Evolutionary conservation across 192 early-diverging fungal species (phyloP).

Genomic region (Mortierella hygrophila): DNA sequence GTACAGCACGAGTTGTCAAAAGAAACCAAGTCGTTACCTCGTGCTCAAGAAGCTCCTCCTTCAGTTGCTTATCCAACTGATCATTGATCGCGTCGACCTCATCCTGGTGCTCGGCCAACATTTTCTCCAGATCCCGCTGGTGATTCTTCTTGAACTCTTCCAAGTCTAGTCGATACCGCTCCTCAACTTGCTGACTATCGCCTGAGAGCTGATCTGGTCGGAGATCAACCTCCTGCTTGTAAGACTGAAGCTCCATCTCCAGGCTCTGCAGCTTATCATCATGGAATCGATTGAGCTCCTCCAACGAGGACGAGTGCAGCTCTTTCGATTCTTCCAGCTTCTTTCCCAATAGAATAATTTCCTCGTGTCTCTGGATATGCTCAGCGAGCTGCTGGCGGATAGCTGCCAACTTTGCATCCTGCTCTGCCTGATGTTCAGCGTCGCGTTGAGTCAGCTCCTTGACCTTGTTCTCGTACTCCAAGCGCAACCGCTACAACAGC

Average conservation of each 20-base stretch:
- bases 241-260: conserved; percentile 33
- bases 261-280: conserved; percentile 39
- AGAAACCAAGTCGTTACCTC: conserved; percentile 12
- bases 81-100: conserved; percentile 13
- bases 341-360: conserved; percentile 1
- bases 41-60: conserved; percentile 15
- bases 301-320: conserved; percentile 26
- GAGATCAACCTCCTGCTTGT: conserved; percentile 15
- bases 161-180: conserved; percentile 19
- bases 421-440: background rate
- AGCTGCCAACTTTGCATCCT: conserved; percentile 13
- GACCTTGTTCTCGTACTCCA: conserved; percentile 20
- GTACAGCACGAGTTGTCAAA: background rate
- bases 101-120: conserved; percentile 16
- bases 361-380: conserved; percentile 12
- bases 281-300: conserved; percentile 45
- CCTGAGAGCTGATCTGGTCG: background rate
- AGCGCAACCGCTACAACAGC: conserved; percentile 14
- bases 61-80: conserved; percentile 2
- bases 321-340: conserved; percentile 22
- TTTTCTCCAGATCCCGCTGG: conserved; percentile 5
- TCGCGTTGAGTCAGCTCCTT: conserved; percentile 12
- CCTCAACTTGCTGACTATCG: conserved; percentile 1
- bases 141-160: conserved; percentile 22
- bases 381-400: conserved; percentile 17